A percentile compares a stretch with the other conserved stretches of the same genome.
phyloP scores from a whole-genome alignment of 1,139 yeast species.

The Diutina siamensis region DNA sequence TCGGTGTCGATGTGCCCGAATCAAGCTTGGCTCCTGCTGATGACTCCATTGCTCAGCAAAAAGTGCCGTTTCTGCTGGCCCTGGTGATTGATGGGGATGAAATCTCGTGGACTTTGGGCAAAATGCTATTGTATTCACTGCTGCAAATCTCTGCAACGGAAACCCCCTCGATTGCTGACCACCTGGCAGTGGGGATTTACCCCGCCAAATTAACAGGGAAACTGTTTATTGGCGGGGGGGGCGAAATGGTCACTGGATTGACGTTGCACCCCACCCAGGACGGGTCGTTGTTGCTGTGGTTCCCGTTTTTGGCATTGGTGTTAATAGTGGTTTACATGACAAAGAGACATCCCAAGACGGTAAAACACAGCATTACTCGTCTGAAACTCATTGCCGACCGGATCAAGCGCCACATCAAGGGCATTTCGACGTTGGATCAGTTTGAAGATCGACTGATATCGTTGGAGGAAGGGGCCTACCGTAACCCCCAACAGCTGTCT shows the following conservation, averaged over 20 bases:
- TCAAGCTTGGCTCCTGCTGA: slow-evolving; percentile 12
- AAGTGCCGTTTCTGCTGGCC: slow-evolving; percentile 42
- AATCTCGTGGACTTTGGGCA: slow-evolving; percentile 59
- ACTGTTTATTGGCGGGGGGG: slow-evolving; percentile 18
- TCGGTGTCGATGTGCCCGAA: slow-evolving; percentile 34
- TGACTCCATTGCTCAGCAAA: slow-evolving; percentile 15
- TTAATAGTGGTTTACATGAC: neutral
- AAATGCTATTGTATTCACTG: slow-evolving; percentile 41
- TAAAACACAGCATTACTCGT: slow-evolving; percentile 10
- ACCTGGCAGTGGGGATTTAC: slow-evolving; percentile 33
- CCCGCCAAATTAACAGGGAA: slow-evolving; percentile 41
- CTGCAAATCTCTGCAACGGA: slow-evolving; percentile 20
- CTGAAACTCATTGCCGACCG: slow-evolving; percentile 11
- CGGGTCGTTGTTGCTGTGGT: slow-evolving; percentile 8
- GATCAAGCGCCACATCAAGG: slow-evolving; percentile 9
- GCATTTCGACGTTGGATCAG: slow-evolving; percentile 10
- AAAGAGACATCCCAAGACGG: neutral
- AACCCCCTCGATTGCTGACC: slow-evolving; percentile 22
- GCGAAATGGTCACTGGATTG: slow-evolving; percentile 12
- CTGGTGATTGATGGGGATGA: slow-evolving; percentile 49
- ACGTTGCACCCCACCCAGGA: slow-evolving; percentile 10
- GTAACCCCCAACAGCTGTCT: slow-evolving; percentile 11
- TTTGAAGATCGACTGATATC: slow-evolving; percentile 15
- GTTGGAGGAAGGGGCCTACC: slow-evolving; percentile 22
- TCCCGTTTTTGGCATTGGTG: slow-evolving; percentile 10